These are phyloP conservation scores for Lasiosphaeria miniovina DNA, from an alignment of 495 filamentous ascomycete species.

Conservation along the genomic window DNA sequence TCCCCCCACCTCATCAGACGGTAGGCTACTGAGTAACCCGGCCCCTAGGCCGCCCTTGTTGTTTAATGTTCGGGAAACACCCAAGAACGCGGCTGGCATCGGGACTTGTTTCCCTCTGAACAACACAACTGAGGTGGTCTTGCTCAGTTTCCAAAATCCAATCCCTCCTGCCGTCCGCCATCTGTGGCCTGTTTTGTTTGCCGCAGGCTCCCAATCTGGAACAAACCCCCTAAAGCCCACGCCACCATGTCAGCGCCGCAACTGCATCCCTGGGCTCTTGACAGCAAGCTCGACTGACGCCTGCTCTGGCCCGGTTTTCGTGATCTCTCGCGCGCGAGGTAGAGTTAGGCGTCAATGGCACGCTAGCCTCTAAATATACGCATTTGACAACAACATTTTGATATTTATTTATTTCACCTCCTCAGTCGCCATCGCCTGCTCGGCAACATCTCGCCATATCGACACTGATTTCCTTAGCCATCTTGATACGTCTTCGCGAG, in stretches of 20 bases:
- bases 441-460: background rate
- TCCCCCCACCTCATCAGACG: too few species aligned
- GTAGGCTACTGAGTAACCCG: too few species aligned
- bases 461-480: background rate
- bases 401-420: background rate
- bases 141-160: too few species aligned
- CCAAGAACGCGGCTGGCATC: too few species aligned
- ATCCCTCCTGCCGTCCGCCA: too few species aligned
- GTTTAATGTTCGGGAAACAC: too few species aligned
- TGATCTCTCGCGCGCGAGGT: background rate
- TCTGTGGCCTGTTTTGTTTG: too few species aligned
- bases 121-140: too few species aligned
- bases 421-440: background rate
- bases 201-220: too few species aligned
- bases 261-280: background rate
- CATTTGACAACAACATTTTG: background rate
- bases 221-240: too few species aligned
- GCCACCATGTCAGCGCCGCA: constrained; percentile 1
- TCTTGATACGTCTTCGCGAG: background rate
- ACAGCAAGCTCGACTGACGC: constrained; percentile 1
- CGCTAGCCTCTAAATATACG: background rate
- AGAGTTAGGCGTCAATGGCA: background rate
- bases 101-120: too few species aligned
- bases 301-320: background rate
- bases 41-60: too few species aligned